Evolutionary conservation across 176 grass and related monocot genomes (phyloP).

Genomic region (Eremochloa ophiuroides): DNA sequence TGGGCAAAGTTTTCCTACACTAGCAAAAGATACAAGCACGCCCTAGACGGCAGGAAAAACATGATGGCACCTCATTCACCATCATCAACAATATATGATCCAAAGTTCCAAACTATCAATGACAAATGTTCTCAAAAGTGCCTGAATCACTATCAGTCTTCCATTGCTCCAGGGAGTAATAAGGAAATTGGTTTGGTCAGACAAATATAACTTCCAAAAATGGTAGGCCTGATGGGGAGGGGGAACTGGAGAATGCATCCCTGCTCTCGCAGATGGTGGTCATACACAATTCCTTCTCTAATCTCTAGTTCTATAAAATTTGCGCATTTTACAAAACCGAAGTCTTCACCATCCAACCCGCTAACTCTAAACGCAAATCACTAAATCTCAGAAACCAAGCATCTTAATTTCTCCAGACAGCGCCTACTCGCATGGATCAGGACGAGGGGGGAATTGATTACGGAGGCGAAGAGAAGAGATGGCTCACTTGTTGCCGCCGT

Average conservation of each 20-base stretch:
- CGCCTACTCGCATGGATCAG: not conserved
- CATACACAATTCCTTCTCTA: not conserved
- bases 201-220: not conserved
- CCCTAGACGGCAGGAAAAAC: not conserved
- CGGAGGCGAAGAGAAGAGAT: not conserved
- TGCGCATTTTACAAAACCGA: constrained; percentile 3
- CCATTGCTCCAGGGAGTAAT: not conserved
- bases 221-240: not conserved
- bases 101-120: not conserved
- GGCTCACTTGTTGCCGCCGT: constrained; percentile 94
- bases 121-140: not conserved
- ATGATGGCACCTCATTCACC: not conserved
- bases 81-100: not conserved
- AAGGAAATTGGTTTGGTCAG: not conserved
- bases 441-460: not conserved
- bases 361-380: not conserved
- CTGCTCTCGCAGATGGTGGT: not conserved
- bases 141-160: not conserved
- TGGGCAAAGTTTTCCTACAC: not conserved
- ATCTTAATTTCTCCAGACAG: not conserved
- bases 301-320: not conserved
- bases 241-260: not conserved
- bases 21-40: not conserved
- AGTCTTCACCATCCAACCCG: not conserved
- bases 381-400: not conserved